These are phyloP conservation scores for Fusarium annulatum DNA, from an alignment of 2,329 filamentous ascomycete genomes.

Conservation along the genomic window DNA sequence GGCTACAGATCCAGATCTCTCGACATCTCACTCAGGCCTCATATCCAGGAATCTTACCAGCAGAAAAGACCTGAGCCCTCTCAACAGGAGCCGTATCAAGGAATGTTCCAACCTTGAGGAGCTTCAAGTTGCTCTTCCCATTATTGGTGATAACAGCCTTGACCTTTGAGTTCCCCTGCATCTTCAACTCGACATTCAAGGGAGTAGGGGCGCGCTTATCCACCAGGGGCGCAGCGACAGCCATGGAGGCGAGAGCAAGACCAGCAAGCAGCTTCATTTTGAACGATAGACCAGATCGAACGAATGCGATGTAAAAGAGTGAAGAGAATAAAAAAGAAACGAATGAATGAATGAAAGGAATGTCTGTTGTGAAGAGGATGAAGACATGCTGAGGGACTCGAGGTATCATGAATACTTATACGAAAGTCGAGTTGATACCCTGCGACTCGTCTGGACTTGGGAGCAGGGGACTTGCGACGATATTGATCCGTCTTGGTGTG, in stretches of 20 bases:
- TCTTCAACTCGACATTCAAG: conserved; percentile 59
- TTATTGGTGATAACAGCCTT: conserved; percentile 66
- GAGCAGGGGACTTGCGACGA: conserved; percentile 12
- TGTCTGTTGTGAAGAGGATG: not conserved
- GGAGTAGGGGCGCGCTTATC: conserved; percentile 52
- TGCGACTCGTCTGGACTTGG: conserved; percentile 9
- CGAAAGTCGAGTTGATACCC: not conserved
- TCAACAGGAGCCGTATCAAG: conserved; percentile 64
- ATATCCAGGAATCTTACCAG: conserved; percentile 47
- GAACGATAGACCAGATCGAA: conserved; percentile 30
- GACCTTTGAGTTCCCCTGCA: conserved; percentile 63
- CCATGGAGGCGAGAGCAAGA: conserved; percentile 43
- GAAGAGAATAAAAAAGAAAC: conserved; percentile 2
- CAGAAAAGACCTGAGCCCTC: conserved; percentile 63
- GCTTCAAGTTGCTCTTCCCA: conserved; percentile 59
- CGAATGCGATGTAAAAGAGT: not conserved
- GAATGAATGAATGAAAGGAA: conserved; percentile 9
- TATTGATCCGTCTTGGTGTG: conserved; percentile 12
- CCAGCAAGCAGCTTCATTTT: conserved; percentile 45
- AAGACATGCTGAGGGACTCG: conserved; percentile 3
- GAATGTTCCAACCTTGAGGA: conserved; percentile 65
- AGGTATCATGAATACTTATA: conserved; percentile 33
- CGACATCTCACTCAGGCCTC: not conserved
- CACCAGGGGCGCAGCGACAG: conserved; percentile 39
- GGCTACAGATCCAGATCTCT: too few species aligned